Evolutionary conservation across 1,139 yeast species (phyloP).

Genomic region (Lodderomyces pseudojiufengensis): DNA sequence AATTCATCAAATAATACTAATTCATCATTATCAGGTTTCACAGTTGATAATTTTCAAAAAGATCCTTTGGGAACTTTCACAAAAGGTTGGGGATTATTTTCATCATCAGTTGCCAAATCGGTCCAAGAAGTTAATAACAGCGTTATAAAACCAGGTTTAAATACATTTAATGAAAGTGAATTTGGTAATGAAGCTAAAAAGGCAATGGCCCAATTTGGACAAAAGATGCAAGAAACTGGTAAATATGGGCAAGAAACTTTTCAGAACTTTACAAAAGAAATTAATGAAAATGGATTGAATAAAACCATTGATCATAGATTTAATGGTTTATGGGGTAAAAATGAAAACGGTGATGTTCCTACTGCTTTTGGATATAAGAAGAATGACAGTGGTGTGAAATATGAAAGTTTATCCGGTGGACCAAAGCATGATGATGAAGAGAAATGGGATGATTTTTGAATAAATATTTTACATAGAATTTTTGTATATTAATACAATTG

Average conservation of each 20-base stretch:
- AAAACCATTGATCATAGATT: conserved; percentile 44
- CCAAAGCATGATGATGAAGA: conserved; percentile 34
- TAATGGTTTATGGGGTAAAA: conserved; percentile 48
- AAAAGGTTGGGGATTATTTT: conserved; percentile 92
- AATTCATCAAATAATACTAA: conserved; percentile 22
- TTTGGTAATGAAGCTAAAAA: conserved; percentile 74
- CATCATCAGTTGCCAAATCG: conserved; percentile 77
- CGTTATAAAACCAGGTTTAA: conserved; percentile 85
- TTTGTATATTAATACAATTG: too few relatives aligned
- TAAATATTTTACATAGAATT: conserved; percentile 4
- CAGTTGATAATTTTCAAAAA: conserved; percentile 70
- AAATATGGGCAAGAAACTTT: conserved; percentile 65
- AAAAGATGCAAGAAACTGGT: conserved; percentile 87
- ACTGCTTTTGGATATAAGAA: conserved; percentile 69
- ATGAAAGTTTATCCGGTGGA: conserved; percentile 51
- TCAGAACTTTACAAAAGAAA: conserved; percentile 54
- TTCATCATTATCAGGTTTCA: conserved; percentile 47
- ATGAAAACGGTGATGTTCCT: conserved; percentile 32
- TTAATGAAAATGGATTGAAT: conserved; percentile 31
- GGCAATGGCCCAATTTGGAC: conserved; percentile 96
- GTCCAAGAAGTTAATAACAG: conserved; percentile 82
- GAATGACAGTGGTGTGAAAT: conserved; percentile 57
- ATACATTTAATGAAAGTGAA: conserved; percentile 78
- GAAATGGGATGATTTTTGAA: conserved; percentile 44
- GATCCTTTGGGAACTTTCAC: conserved; percentile 89